These are phyloP conservation scores for Boletus rex-veris DNA, from an alignment of 768 basidiomycete genomes.

Conservation along the genomic window DNA sequence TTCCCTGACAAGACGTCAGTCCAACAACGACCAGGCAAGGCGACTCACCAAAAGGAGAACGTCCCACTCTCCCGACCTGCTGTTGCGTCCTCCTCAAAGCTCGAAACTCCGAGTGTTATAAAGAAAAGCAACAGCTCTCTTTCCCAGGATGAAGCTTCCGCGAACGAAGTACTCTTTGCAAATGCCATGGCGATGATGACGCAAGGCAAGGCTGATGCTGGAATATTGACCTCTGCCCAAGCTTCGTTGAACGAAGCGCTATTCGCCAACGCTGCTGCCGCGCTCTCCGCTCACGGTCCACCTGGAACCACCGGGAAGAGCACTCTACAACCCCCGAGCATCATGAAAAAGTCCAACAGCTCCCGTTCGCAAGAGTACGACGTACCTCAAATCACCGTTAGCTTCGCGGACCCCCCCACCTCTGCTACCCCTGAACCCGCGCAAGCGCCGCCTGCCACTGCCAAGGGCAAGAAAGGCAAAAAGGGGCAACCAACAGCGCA, in stretches of 20 bases:
- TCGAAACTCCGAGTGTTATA: constrained; percentile 20
- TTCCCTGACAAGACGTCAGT: constrained; percentile 14
- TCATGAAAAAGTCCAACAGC: constrained; percentile 28
- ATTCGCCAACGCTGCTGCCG: constrained; percentile 22
- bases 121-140: constrained; percentile 26
- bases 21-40: constrained; percentile 15
- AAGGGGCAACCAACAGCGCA: constrained; percentile 18
- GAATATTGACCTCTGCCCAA: constrained; percentile 17
- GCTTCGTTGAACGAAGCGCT: constrained; percentile 24
- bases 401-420: constrained; percentile 14
- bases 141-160: constrained; percentile 24
- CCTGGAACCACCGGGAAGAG: constrained; percentile 2
- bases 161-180: constrained; percentile 27
- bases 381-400: constrained; percentile 27
- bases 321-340: constrained; percentile 17
- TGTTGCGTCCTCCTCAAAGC: constrained; percentile 10
- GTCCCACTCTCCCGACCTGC: constrained; percentile 13
- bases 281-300: constrained; percentile 8
- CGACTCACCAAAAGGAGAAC: constrained; percentile 28
- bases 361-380: constrained; percentile 26
- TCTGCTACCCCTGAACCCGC: constrained; percentile 3
- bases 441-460: constrained; percentile 3
- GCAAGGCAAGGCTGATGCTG: constrained; percentile 6
- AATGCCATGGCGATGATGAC: constrained; percentile 21
- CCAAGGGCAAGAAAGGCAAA: constrained; percentile 27